Conservation (phyloP, 495 filamentous ascomycete species). For the Tuber indicum region DNA sequence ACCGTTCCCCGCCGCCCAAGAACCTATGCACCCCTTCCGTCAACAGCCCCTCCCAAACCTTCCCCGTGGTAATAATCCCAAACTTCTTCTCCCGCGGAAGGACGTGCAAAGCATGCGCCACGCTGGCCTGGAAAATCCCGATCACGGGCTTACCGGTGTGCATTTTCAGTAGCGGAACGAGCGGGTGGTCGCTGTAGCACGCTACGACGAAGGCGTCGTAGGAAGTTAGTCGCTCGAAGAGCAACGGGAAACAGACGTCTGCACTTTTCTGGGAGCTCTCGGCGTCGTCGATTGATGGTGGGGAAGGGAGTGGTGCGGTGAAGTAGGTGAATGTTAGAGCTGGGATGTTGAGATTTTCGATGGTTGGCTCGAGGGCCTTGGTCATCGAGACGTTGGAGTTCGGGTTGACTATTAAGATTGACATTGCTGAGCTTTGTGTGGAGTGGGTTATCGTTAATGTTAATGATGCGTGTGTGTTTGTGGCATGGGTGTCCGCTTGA, state of each 20-base stretch:
- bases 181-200: slow-evolving; percentile 83
- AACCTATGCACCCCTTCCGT: slow-evolving; percentile 54
- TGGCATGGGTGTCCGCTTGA: neutral
- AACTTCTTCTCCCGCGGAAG: slow-evolving; percentile 50
- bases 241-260: slow-evolving; percentile 52
- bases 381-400: slow-evolving; percentile 86
- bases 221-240: slow-evolving; percentile 49
- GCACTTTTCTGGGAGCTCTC: slow-evolving; percentile 50
- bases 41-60: slow-evolving; percentile 70
- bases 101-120: slow-evolving; percentile 53
- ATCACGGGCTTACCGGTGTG: slow-evolving; percentile 51
- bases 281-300: slow-evolving; percentile 60
- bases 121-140: slow-evolving; percentile 81
- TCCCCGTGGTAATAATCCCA: slow-evolving; percentile 85
- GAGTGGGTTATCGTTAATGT: neutral
- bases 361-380: slow-evolving; percentile 58
- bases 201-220: slow-evolving; percentile 77
- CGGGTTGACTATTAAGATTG: slow-evolving; percentile 80
- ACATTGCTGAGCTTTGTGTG: slow-evolving; percentile 9
- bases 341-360: slow-evolving; percentile 41
- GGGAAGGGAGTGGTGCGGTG: slow-evolving; percentile 50
- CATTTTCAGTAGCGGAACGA: slow-evolving; percentile 57
- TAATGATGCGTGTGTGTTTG: neutral
- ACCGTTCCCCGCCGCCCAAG: slow-evolving; percentile 49
- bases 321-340: slow-evolving; percentile 46